These are phyloP conservation scores for Scenedesmus sp. DNA, from an alignment of 163 green algal genomes.

Conservation along the genomic window DNA sequence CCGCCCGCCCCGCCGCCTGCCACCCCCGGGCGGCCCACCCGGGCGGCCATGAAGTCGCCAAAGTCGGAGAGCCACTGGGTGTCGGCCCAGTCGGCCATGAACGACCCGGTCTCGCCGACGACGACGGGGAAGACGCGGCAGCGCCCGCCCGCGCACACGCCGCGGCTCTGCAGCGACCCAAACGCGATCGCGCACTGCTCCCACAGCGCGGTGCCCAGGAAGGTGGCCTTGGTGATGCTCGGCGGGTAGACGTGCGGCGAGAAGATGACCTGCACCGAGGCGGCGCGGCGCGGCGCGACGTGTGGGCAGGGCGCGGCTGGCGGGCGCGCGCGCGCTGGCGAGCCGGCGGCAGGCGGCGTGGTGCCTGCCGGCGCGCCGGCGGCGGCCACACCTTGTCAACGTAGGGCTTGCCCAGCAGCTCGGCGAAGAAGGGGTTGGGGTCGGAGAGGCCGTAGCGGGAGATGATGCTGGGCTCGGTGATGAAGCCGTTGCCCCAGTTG, in stretches of 20 bases:
- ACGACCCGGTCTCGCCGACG: constrained; percentile 40
- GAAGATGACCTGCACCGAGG: constrained; percentile 21
- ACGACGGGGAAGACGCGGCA: constrained; percentile 44
- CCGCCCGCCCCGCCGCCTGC: neutral
- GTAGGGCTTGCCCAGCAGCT: constrained; percentile 36
- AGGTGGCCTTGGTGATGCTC: constrained; percentile 33
- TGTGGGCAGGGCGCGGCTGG: too few species aligned
- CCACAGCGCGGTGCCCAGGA: constrained; percentile 30
- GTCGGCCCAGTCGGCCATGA: constrained; percentile 31
- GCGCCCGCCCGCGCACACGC: neutral
- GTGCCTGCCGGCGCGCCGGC: too few species aligned
- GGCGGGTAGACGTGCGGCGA: constrained; percentile 48
- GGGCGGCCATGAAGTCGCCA: constrained; percentile 27
- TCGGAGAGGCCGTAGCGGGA: constrained; percentile 14
- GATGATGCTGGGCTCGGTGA: constrained; percentile 29
- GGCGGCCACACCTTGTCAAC: constrained; percentile 14
- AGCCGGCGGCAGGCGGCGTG: neutral
- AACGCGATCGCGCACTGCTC: constrained; percentile 30
- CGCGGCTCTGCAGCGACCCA: constrained; percentile 38
- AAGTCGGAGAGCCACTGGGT: constrained; percentile 45
- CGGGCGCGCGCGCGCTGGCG: too few species aligned
- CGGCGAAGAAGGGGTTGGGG: constrained; percentile 37
- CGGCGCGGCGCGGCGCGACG: too few species aligned
- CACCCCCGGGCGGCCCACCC: neutral
- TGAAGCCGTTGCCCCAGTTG: constrained; percentile 44